phyloP scores from a whole-genome alignment of 2,329 filamentous ascomycete genomes.

The Pseudogymnoascus sp. region DNA sequence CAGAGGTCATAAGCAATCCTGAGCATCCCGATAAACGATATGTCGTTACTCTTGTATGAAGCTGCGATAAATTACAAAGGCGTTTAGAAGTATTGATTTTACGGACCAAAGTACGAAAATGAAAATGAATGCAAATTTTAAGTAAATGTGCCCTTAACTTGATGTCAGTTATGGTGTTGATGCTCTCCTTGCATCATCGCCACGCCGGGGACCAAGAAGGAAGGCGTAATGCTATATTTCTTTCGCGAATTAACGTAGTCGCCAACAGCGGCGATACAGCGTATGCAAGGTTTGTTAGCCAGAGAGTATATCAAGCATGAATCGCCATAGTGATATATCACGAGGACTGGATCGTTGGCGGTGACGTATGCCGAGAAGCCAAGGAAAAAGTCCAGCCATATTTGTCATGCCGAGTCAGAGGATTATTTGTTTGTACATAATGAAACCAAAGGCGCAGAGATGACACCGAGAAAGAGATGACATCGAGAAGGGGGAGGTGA shows the following conservation, averaged over 20 bases:
- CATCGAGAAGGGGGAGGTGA: background rate
- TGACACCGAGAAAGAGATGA: background rate
- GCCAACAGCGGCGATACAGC: background rate
- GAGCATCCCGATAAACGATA: background rate
- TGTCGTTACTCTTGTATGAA: background rate
- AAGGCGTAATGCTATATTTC: background rate
- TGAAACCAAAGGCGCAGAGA: background rate
- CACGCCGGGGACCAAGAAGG: too few species aligned
- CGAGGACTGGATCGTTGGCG: background rate
- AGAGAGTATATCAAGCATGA: background rate
- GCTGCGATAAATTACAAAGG: background rate
- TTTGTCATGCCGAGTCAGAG: slow-evolving; percentile 1
- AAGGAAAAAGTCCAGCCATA: background rate
- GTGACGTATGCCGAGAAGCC: slow-evolving; percentile 4
- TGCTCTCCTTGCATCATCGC: too few species aligned
- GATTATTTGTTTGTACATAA: background rate
- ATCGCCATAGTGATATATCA: background rate
- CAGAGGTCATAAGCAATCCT: background rate
- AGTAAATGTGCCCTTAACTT: too few species aligned
- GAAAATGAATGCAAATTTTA: too few species aligned
- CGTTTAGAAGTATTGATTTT: background rate
- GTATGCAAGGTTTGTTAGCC: background rate
- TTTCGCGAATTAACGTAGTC: background rate
- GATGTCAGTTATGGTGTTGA: too few species aligned
- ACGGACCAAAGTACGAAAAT: background rate